Conservation (phyloP, 176 grass and related monocot species). For the maize (Zea mays) region Zm-B73-REFERENCE-NAM-5.0 NC_050103.1:79016501-79017000, state of each 20-base stretch:
- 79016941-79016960: slow-evolving; percentile 61
- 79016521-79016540: background rate
- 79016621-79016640: background rate
- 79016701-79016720: too few species aligned
- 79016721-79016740: background rate
- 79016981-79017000: slow-evolving; percentile 87
- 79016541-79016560: background rate
- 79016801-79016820: background rate
- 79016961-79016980: slow-evolving; percentile 64
- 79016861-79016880: background rate
- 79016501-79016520: background rate
- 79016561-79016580: background rate
- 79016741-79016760: background rate
- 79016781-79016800: background rate
- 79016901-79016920: slow-evolving; percentile 95
- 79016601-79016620: background rate
- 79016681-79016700: background rate
- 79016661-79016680: background rate
- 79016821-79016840: background rate
- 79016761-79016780: background rate
- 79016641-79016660: background rate
- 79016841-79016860: background rate
- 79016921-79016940: slow-evolving; percentile 82
- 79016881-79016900: background rate
- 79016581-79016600: background rate